Evolutionary conservation across 495 filamentous ascomycete genomes (phyloP), one percentile per base, ranked within the genome.

Genomic region (Tuber indicum): DNA sequence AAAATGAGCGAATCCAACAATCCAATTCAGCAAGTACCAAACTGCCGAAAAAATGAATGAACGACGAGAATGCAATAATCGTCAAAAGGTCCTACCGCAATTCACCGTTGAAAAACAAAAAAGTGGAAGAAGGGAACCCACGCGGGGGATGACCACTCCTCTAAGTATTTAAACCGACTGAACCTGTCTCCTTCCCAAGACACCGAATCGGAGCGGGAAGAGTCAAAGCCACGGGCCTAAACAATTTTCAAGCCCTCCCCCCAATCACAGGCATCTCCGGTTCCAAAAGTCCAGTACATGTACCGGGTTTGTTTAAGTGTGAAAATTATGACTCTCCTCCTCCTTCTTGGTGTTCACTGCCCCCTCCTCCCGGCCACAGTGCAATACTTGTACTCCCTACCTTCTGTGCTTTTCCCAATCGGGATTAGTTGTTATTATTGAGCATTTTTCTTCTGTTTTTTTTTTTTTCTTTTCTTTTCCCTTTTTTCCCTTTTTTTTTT

Each of bases 391-490:
- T 32, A 16, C 58, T 36, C 32, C 26, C 32, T 66, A 36, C 16
- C 1, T 19, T 36, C 17, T 66, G n/a, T 36, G 14, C 16, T 36
- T 66, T 66, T 66, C 26, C 26, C 26, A 36, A 36, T 66, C 26
- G 19, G 26, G 58, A 66, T 66, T 66, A 36, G 58, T 17, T 36
- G 14, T 32, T 32, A 32, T 32, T 32, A 32, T 32, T 66, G 58
- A 66, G 58, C 45, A 49, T 76, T 70, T 45, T 16, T 21, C 17
- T 42, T 42, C 21, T 77, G 42, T 36, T 46, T 74, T 46, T 71
- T 71, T 47, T 46, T 66, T 71, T 69, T 43, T 74, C 36, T n/a
- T 44, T 70, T 58, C 32, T 70, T 74, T 74, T 74, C 66, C 43
- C 36, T 45, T 23, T 45, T 36, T 79, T 70, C 26, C 12, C 8